phyloP scores from a whole-genome alignment of 169 alveolate genomes.

The Cyclospora cayetanensis region DNA sequence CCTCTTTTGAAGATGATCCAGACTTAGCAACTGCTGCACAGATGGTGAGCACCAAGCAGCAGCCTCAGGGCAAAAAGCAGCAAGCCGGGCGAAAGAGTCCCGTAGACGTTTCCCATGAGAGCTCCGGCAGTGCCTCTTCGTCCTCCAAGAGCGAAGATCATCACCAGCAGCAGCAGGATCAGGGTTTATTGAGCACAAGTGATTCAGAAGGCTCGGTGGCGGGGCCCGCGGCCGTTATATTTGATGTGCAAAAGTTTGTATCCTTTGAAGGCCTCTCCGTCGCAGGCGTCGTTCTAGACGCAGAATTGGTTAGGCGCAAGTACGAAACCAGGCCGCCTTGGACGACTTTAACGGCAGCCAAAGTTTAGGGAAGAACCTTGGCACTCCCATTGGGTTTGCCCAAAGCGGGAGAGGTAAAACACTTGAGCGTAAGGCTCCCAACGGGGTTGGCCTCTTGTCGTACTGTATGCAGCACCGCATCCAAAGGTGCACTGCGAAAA shows the following conservation, averaged over 20 bases:
- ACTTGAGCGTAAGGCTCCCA: too few relatives aligned
- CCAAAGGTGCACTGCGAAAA: too few relatives aligned
- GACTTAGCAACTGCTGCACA: slow-evolving; percentile 56
- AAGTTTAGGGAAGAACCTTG: too few relatives aligned
- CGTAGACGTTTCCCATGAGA: not conserved
- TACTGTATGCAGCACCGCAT: too few relatives aligned
- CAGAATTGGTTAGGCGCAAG: not conserved
- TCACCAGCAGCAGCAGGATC: slow-evolving; percentile 40
- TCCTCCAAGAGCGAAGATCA: slow-evolving; percentile 29
- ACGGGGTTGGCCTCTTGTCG: too few relatives aligned
- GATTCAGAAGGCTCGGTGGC: not conserved
- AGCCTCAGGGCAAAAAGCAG: slow-evolving; percentile 34
- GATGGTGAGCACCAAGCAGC: slow-evolving; percentile 41
- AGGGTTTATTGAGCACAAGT: not conserved
- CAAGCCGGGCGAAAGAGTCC: slow-evolving; percentile 46
- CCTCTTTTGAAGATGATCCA: slow-evolving; percentile 43
- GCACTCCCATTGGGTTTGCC: too few relatives aligned
- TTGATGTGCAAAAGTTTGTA: slow-evolving; percentile 17
- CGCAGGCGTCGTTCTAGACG: not conserved
- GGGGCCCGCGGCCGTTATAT: not conserved
- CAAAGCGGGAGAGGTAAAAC: too few relatives aligned
- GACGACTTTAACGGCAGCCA: too few relatives aligned
- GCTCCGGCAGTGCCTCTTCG: not conserved
- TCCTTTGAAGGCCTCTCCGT: slow-evolving; percentile 15
- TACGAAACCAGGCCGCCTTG: not conserved